Evolutionary conservation across 805 yeast species (phyloP).

Genomic region (Zygosaccharomyces gambellarensis): DNA sequence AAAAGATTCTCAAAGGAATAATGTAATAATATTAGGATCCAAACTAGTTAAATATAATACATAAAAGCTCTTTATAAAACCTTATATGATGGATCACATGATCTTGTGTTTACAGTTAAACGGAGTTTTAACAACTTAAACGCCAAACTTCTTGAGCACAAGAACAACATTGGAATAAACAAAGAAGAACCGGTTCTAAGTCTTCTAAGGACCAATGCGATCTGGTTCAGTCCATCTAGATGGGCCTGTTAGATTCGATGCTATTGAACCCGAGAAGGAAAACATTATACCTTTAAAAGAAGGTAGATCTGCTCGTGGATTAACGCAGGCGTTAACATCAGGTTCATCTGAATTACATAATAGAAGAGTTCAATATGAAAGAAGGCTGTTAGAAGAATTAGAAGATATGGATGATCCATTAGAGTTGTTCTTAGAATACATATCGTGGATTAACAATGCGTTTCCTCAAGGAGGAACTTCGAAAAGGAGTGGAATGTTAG

Average conservation of each 20-base stretch:
- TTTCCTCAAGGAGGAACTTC: constrained; percentile 59
- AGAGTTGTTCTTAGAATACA: constrained; percentile 66
- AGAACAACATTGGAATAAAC: not conserved
- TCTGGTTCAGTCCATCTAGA: constrained; percentile 5
- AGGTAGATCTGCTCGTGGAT: constrained; percentile 63
- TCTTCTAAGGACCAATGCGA: not conserved
- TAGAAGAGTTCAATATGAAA: constrained; percentile 44
- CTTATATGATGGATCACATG: not conserved
- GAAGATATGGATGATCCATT: constrained; percentile 80
- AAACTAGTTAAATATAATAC: not conserved
- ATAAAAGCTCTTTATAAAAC: not conserved
- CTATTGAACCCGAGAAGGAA: constrained; percentile 64
- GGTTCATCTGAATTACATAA: constrained; percentile 8
- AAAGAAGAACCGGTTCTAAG: not conserved
- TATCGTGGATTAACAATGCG: constrained; percentile 62
- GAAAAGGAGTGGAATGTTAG: constrained; percentile 60
- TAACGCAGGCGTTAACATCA: constrained; percentile 41
- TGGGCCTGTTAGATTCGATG: constrained; percentile 36
- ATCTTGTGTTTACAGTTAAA: not conserved
- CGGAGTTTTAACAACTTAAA: not conserved
- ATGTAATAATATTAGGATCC: not conserved
- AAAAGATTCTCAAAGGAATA: not conserved
- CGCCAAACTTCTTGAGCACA: not conserved
- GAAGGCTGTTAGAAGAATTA: constrained; percentile 39
- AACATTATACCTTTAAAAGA: constrained; percentile 61